Conservation (phyloP, 208 protist species). For the Tritrichomonas musculus region DNA sequence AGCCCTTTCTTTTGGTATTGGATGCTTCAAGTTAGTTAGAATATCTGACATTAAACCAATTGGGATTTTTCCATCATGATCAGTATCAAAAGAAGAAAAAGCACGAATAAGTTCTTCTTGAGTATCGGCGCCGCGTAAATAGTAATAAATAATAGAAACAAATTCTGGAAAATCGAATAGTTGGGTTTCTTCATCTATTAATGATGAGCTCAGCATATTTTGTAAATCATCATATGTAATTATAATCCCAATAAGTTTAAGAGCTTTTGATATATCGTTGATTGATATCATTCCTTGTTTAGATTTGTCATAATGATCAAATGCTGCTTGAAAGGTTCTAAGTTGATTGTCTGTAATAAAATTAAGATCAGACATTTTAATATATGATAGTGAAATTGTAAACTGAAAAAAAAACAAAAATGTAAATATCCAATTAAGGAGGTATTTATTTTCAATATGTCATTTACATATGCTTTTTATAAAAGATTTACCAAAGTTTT, state of each 20-base stretch:
- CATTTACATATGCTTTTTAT: too few relatives aligned
- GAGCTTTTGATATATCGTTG: background rate
- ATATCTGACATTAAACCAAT: background rate
- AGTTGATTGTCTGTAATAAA: background rate
- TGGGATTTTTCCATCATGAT: background rate
- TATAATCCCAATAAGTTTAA: background rate
- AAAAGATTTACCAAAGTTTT: too few relatives aligned
- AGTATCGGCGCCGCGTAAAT: background rate
- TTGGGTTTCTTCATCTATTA: background rate
- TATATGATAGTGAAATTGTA: too few relatives aligned
- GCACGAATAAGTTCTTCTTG: background rate
- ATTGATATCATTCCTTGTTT: background rate
- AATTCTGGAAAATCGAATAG: background rate
- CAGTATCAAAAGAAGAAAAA: background rate
- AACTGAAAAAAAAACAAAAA: too few relatives aligned
- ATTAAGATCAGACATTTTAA: background rate
- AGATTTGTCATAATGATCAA: background rate
- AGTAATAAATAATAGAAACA: background rate
- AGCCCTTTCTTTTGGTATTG: background rate
- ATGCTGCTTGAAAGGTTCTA: background rate
- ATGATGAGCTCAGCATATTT: background rate
- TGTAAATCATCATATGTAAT: background rate
- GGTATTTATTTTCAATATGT: too few relatives aligned
- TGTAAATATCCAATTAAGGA: too few relatives aligned
- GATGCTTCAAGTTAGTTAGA: background rate